phyloP scores from a whole-genome alignment of 495 filamentous ascomycete genomes.

The Endocarpon pusillum region DNA sequence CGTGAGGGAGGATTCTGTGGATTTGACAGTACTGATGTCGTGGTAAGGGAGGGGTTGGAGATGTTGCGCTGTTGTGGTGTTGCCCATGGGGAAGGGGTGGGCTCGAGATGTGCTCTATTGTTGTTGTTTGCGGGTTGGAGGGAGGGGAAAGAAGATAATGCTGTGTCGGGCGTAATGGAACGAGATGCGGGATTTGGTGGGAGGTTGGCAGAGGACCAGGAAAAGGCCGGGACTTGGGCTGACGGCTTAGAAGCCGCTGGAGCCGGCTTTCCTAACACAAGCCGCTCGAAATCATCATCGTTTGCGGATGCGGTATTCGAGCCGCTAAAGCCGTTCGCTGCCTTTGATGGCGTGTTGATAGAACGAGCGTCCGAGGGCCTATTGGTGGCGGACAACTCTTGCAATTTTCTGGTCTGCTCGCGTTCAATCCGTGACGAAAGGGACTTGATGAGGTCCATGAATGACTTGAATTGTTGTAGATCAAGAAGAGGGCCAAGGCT shows the following conservation, averaged over 20 bases:
- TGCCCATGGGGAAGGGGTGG: conserved; percentile 20
- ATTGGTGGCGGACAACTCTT: conserved; percentile 46
- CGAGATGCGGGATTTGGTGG: conserved; percentile 20
- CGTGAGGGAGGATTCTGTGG: conserved; percentile 16
- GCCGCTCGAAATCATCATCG: conserved; percentile 66
- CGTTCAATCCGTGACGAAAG: conserved; percentile 67
- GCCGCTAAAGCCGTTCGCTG: conserved; percentile 15
- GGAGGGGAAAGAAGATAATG: conserved; percentile 30
- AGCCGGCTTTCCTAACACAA: conserved; percentile 54
- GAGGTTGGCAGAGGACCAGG: conserved; percentile 23
- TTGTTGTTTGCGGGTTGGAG: conserved; percentile 24
- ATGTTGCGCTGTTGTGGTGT: conserved; percentile 13
- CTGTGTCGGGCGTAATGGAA: conserved; percentile 36
- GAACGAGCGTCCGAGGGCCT: conserved; percentile 12
- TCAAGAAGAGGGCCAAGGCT: conserved; percentile 77
- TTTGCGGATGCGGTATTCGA: conserved; percentile 24
- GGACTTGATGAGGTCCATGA: conserved; percentile 71
- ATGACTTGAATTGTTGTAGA: conserved; percentile 69
- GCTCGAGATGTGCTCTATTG: conserved; percentile 13
- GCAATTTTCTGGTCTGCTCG: conserved; percentile 74
- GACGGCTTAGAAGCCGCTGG: conserved; percentile 11
- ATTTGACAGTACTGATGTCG: too few relatives aligned
- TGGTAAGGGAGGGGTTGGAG: conserved; percentile 12
- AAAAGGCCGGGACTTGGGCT: conserved; percentile 22
- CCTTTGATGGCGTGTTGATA: conserved; percentile 20